These are phyloP conservation scores for Mercurialis annua DNA, from an alignment of 345 rosid genomes.

Conservation along the genomic window DNA sequence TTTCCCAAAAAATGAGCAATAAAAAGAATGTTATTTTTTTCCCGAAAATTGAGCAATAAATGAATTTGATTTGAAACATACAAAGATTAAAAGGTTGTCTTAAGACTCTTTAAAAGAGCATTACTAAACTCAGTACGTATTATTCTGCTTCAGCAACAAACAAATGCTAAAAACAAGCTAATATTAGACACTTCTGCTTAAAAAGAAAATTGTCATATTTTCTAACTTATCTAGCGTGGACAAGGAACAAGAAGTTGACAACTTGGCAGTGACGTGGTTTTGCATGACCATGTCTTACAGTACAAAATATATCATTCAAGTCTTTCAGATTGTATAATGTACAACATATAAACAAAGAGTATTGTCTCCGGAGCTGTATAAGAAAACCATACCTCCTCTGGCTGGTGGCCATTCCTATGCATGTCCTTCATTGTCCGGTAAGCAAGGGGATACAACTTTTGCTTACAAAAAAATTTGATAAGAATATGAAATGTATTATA, in stretches of 20 bases:
- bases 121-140: neutral
- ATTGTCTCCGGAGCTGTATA: neutral
- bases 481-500: slow-evolving; percentile 71
- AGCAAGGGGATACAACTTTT: slow-evolving; percentile 77
- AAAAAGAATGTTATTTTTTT: neutral
- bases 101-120: slow-evolving; percentile 3
- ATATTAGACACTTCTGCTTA: neutral
- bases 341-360: neutral
- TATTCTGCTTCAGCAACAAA: slow-evolving; percentile 1
- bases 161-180: neutral
- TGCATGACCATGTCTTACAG: slow-evolving; percentile 4
- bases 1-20: neutral
- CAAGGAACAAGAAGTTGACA: neutral
- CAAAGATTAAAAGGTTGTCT: neutral
- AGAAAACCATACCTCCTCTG: slow-evolving; percentile 59
- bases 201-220: neutral
- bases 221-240: neutral
- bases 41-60: neutral
- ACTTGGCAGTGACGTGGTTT: neutral
- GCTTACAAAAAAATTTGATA: slow-evolving; percentile 77
- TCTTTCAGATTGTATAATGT: neutral
- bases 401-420: slow-evolving; percentile 77
- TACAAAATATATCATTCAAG: neutral
- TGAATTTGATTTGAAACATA: neutral
- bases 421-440: slow-evolving; percentile 71